These are phyloP conservation scores for Prototheca stagnorum DNA, from an alignment of 163 green algal genomes.

Conservation along the genomic window DNA sequence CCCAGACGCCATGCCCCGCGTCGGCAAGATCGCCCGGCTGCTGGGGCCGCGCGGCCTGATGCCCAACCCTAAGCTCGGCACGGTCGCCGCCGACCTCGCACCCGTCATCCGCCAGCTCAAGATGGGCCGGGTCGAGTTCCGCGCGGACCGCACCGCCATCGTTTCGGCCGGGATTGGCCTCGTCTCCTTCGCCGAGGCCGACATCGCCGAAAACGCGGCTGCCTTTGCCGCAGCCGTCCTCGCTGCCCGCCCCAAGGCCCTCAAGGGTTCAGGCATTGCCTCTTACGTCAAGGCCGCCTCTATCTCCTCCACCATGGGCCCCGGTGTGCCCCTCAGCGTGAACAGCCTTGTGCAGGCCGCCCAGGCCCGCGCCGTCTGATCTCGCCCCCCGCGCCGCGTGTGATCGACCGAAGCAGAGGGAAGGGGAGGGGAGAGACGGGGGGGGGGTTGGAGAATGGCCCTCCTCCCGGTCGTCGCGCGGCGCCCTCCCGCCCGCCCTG, in stretches of 20 bases:
- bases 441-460: too few species aligned
- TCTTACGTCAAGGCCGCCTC: conserved; percentile 40
- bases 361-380: background rate
- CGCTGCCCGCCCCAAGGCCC: conserved; percentile 35
- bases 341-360: conserved; percentile 9
- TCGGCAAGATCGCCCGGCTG: conserved; percentile 38
- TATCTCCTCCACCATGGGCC: conserved; percentile 32
- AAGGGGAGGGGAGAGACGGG: too few species aligned
- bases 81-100: conserved; percentile 57
- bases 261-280: conserved; percentile 25
- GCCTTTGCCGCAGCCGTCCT: conserved; percentile 33
- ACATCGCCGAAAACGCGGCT: conserved; percentile 36
- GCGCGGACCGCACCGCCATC: conserved; percentile 40
- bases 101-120: conserved; percentile 36
- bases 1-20: conserved; percentile 48
- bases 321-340: conserved; percentile 18
- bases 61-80: conserved; percentile 98
- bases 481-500: too few species aligned
- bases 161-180: conserved; percentile 55
- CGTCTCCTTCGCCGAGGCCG: conserved; percentile 17
- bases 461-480: too few species aligned
- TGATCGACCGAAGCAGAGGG: too few species aligned
- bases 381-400: too few species aligned
- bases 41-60: conserved; percentile 95
- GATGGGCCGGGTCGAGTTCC: conserved; percentile 51